Percentiles rank a stretch among this genome's conserved stretches.
phyloP scores from a whole-genome alignment of 176 grass and related monocot genomes.

The Dendrocalamus sinicus region DNA sequence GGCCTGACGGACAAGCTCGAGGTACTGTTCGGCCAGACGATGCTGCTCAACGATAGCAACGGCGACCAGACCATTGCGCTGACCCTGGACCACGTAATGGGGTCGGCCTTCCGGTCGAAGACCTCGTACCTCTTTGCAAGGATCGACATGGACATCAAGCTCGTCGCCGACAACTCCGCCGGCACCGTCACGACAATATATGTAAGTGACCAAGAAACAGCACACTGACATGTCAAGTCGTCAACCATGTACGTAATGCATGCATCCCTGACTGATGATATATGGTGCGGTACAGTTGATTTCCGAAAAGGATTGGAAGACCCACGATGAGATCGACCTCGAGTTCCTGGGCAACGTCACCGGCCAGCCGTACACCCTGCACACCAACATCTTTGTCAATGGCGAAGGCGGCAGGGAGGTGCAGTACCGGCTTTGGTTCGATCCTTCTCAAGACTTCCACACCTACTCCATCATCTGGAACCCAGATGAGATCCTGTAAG shows the following conservation, averaged over 20 bases:
- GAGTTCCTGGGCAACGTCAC: conserved; percentile 78
- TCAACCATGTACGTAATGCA: not conserved
- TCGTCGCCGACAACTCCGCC: conserved; percentile 65
- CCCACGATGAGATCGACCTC: conserved; percentile 73
- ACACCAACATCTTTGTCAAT: conserved; percentile 69
- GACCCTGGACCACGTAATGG: conserved; percentile 42
- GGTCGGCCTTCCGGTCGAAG: conserved; percentile 61
- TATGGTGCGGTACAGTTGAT: conserved; percentile 43
- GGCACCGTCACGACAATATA: conserved; percentile 79
- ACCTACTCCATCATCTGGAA: conserved; percentile 87
- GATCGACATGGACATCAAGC: conserved; percentile 73
- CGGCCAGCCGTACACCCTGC: conserved; percentile 67
- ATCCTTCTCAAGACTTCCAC: conserved; percentile 68
- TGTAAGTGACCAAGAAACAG: conserved; percentile 41
- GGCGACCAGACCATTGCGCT: conserved; percentile 44
- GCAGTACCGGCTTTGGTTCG: conserved; percentile 73
- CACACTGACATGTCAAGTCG: not conserved
- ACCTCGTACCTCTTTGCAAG: conserved; percentile 56
- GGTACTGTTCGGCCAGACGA: conserved; percentile 47
- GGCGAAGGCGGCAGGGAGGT: conserved; percentile 69
- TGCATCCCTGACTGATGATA: not conserved
- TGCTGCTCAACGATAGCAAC: conserved; percentile 25
- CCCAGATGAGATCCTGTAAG: conserved; percentile 70
- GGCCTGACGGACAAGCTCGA: conserved; percentile 36
- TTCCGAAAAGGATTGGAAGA: conserved; percentile 46